Base-by-base conservation (phyloP, 495 filamentous ascomycete genomes). In the Podospora bellae-mahoneyi region DNA sequence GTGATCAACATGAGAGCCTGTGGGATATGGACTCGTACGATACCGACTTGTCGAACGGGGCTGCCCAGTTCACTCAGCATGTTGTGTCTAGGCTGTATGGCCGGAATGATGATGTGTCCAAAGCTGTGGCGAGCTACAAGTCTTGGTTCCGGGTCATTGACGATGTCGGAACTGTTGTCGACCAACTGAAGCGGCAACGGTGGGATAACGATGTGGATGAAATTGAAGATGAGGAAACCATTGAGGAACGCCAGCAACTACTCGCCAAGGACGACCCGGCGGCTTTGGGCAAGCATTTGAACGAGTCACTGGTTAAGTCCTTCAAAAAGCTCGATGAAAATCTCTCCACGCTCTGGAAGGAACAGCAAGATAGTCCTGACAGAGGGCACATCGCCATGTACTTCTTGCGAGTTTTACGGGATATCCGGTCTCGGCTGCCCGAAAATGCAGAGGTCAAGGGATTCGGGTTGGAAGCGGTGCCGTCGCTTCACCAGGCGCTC, bases 171-270 rank as follows among this genome's bases (percentile, higher is more conserved):
- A 78, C 80, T 16, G 82, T 88, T 15, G 86, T 96, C 32, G 85
- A 89, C 30, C 84, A 86, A 23, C 81, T 97, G 57, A 87, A 83
- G 66, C 84, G 85, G 13, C 84, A 86, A 34, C 86, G 85, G 65
- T 96, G 93, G 90, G 88, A 90, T 26, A 90, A 94, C 66, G 86
- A 92, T 39, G 78, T 92, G 16, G 89, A 95, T 34, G 88, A 90
- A 62, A 84, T 88, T 18, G 89, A 91, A 53, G 92, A 94, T 55
- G 89, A 93, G 57, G 86, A 90, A 48, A 86, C 89, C 1, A 84
- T 90, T 44, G 88, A 94, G 67, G 84, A 86, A 26, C 80, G 89
- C 48, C 84, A 90, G 32, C 80, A 81, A 3, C 77, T 88, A 15
- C 81, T 96, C 34, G 90, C 87, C 73, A 84, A 87, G 39, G 86